Evolutionary conservation across 768 basidiomycete species (phyloP).

Genomic region (Termitomyces sp.): DNA sequence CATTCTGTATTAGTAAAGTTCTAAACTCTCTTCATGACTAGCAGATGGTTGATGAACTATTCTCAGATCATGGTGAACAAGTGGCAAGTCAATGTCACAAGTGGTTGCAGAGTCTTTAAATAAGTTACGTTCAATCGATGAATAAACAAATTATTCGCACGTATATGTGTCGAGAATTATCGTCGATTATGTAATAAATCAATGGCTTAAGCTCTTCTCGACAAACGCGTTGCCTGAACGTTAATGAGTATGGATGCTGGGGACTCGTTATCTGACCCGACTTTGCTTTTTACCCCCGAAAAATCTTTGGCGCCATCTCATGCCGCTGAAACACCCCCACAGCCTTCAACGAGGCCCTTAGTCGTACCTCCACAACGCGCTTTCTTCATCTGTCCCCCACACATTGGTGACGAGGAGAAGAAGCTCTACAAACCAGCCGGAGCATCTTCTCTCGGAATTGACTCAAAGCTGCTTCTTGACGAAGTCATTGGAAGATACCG

Average conservation of each 20-base stretch:
- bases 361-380: background rate
- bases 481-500: conserved; percentile 56
- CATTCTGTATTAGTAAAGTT: conserved; percentile 64
- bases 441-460: conserved; percentile 25
- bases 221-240: background rate
- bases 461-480: conserved; percentile 27
- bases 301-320: background rate
- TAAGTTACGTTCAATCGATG: background rate
- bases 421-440: conserved; percentile 32
- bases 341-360: background rate
- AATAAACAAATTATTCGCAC: no score
- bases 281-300: conserved; percentile 18
- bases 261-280: conserved; percentile 12
- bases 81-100: conserved; percentile 40
- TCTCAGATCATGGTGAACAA: conserved; percentile 44
- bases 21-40: background rate
- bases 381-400: conserved; percentile 34
- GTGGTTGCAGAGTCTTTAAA: conserved; percentile 1
- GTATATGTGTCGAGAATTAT: background rate
- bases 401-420: conserved; percentile 30
- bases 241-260: conserved; percentile 9
- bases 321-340: background rate
- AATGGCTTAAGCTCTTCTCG: background rate
- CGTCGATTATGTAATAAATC: background rate
- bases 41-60: conserved; percentile 1